These are phyloP conservation scores for Sindora glabra DNA, from an alignment of 306 rosid genomes.

Conservation along the genomic window DNA sequence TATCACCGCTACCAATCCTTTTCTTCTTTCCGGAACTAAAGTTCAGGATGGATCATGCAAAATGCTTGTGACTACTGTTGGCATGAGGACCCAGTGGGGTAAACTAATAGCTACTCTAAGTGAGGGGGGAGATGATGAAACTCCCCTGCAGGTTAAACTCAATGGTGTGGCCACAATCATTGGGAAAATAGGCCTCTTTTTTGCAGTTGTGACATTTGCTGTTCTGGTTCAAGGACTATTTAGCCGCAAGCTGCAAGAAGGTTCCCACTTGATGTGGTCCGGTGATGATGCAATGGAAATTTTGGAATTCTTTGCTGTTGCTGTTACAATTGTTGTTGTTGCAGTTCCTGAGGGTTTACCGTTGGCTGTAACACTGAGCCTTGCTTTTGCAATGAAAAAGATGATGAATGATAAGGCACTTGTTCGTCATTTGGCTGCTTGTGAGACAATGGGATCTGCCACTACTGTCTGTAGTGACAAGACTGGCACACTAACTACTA, in stretches of 20 bases:
- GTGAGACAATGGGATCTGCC: conserved; percentile 99
- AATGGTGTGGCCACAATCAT: conserved; percentile 98
- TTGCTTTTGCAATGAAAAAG: conserved; percentile 97
- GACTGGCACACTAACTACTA: conserved; percentile 93
- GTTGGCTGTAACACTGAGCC: conserved; percentile 95
- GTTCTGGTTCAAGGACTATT: conserved; percentile 90
- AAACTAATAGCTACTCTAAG: conserved; percentile 90
- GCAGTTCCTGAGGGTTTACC: conserved; percentile 99
- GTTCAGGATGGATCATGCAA: conserved; percentile 96
- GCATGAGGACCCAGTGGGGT: conserved; percentile 99
- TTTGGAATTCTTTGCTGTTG: conserved; percentile 85
- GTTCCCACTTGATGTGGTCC: conserved; percentile 77
- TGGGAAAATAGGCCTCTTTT: conserved; percentile 93
- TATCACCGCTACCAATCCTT: conserved; percentile 53
- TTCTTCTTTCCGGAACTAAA: conserved; percentile 95
- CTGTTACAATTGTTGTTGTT: conserved; percentile 95
- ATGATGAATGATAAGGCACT: conserved; percentile 99
- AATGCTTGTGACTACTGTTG: conserved; percentile 97
- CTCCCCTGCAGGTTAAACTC: conserved; percentile 98
- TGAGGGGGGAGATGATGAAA: conserved; percentile 99
- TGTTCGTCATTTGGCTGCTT: conserved; percentile 93
- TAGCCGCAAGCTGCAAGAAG: conserved; percentile 69
- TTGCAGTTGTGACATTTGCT: conserved; percentile 83
- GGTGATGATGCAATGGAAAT: conserved; percentile 79
- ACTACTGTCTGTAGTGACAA: conserved; percentile 96